A percentile compares a stretch with the other conserved stretches of the same genome.
Evolutionary conservation across 768 basidiomycete species (phyloP).

Genomic region (Boletus insuetus): DNA sequence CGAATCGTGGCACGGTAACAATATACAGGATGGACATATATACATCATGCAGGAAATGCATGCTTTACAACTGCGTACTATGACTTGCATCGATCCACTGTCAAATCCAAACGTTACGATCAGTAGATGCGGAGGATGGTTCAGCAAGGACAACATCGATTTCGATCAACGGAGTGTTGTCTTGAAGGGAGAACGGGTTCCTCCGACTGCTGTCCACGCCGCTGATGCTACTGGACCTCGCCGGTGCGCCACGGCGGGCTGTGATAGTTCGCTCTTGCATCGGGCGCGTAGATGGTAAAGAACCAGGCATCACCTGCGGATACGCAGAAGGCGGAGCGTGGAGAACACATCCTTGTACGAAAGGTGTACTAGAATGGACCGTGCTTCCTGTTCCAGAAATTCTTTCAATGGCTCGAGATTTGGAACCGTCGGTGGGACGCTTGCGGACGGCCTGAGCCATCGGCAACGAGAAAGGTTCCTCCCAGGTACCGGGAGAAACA

Average conservation of each 20-base stretch:
- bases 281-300: slow-evolving; percentile 7
- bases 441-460: background rate
- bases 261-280: background rate
- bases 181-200: slow-evolving; percentile 3
- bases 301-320: slow-evolving; percentile 29
- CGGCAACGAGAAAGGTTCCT: background rate
- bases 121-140: background rate
- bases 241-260: background rate
- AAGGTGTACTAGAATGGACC: background rate
- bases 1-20: background rate
- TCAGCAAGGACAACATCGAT: background rate
- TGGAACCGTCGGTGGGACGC: background rate
- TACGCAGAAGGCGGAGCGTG: slow-evolving; percentile 26
- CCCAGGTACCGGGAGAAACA: background rate
- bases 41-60: slow-evolving; percentile 3
- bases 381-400: background rate
- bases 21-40: slow-evolving; percentile 6
- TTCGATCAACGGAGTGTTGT: slow-evolving; percentile 3
- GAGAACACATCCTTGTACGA: slow-evolving; percentile 5
- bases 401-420: background rate
- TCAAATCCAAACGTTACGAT: background rate
- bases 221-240: background rate
- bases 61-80: background rate
- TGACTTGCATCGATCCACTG: background rate
- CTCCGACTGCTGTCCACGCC: background rate